Evolutionary conservation across 306 rosid genomes (phyloP).

Genomic region (Malus asiatica): DNA sequence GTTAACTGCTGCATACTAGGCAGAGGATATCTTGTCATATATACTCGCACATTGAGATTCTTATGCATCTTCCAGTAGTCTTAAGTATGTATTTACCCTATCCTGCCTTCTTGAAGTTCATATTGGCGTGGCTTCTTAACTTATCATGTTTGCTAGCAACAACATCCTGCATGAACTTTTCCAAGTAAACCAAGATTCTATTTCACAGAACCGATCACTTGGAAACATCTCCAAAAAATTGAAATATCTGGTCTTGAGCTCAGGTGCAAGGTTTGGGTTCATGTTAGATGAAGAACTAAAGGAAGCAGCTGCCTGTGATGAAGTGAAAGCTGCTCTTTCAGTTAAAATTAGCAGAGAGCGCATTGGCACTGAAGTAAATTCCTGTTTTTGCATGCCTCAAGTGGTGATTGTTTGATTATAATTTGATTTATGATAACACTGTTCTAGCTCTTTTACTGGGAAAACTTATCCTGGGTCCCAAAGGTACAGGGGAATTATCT

Average conservation of each 20-base stretch:
- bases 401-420: slow-evolving; percentile 3
- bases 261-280: slow-evolving; percentile 84
- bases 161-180: background rate
- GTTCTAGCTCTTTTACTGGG: background rate
- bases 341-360: slow-evolving; percentile 91
- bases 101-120: background rate
- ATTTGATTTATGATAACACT: slow-evolving; percentile 5
- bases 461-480: slow-evolving; percentile 2
- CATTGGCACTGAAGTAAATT: slow-evolving; percentile 72
- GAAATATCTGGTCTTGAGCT: background rate
- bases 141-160: background rate
- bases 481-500: background rate
- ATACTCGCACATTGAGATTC: background rate
- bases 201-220: background rate
- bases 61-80: background rate
- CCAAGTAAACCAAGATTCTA: background rate
- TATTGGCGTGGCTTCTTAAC: background rate
- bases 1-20: background rate
- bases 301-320: slow-evolving; percentile 77
- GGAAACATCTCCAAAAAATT: background rate
- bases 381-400: slow-evolving; percentile 11
- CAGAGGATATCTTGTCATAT: background rate
- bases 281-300: slow-evolving; percentile 70
- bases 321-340: slow-evolving; percentile 72
- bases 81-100: background rate